Evolutionary conservation across 257 asterid species (phyloP), one percentile per base, ranked within the genome.

Genomic region (Lantana camara): DNA sequence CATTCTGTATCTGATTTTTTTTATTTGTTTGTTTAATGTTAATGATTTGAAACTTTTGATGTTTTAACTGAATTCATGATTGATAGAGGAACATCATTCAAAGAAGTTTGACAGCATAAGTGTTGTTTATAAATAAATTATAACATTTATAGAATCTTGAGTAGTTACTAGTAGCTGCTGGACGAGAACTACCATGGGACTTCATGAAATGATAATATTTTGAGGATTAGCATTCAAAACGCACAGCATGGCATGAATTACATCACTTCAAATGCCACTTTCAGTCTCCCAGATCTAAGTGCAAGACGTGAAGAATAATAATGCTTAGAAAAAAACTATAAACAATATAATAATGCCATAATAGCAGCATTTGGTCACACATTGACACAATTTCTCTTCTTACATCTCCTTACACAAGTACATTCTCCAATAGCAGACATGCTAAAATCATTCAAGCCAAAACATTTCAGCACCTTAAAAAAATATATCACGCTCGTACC

Each of bases 351-450:
- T 38, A 9, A 46, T 34, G 52, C 11, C 40, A 46, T 9, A 22
- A 35, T 9, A 62, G 30, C 48, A 32, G 29, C 10, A 30, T 17
- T 56, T 49, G 45, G 35, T 44, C 57, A 47, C 6, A 10, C 13
- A 44, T 49, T 10, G 15, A 47, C 35, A 47, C 27, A 37, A 35
- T 27, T 27, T 27, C 32, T 41, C 40, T 14, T 15, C 19, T n/a
- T 13, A 9, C 58, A 61, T 29, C 22, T 42, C 24, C 48, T 67
- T 66, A 22, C 17, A n/a, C 4, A 60, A 38, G 22, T 13, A 57
- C 20, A 27, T 64, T n/a, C 24, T 23, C n/a, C 57, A 56, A 67
- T 1, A 0, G 58, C 14, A 45, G n/a, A 17, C 16, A 12, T 55
- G 47, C 21, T 15, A 21, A 11, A 30, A 30, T 23, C 27, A 13